phyloP scores from a whole-genome alignment of 495 filamentous ascomycete genomes.

The Tuber microsphaerosporum region DNA sequence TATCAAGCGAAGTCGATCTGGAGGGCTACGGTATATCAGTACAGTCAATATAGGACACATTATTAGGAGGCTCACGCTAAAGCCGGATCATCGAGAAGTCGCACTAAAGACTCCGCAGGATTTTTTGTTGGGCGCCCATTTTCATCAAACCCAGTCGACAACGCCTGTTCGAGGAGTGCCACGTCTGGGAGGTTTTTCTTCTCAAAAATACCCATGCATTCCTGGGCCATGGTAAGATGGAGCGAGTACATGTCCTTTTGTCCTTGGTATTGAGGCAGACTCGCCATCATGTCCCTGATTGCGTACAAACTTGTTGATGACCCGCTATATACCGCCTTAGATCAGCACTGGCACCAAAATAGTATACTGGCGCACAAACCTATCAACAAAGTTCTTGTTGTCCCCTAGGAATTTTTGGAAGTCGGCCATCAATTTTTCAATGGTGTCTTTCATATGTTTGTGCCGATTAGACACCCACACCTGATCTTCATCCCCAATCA shows the following conservation, averaged over 20 bases:
- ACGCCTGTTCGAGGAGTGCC: constrained; percentile 71
- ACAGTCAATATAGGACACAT: constrained; percentile 43
- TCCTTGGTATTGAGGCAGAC: constrained; percentile 85
- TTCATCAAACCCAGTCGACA: constrained; percentile 89
- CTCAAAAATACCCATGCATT: constrained; percentile 89
- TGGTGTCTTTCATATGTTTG: constrained; percentile 94
- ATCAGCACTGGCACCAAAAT: background rate
- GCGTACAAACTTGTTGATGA: constrained; percentile 71
- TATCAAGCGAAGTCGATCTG: constrained; percentile 77
- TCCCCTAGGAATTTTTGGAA: constrained; percentile 84
- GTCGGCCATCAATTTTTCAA: constrained; percentile 84
- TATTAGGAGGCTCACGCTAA: constrained; percentile 25
- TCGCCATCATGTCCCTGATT: constrained; percentile 94
- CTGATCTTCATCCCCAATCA: constrained; percentile 78
- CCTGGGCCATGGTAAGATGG: constrained; percentile 95
- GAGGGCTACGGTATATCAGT: constrained; percentile 41
- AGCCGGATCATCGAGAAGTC: constrained; percentile 66
- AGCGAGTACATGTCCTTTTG: constrained; percentile 92
- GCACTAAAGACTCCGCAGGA: constrained; percentile 73
- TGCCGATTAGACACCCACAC: constrained; percentile 93
- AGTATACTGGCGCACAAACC: constrained; percentile 43
- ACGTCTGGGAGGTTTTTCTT: constrained; percentile 75
- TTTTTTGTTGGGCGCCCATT: constrained; percentile 87
- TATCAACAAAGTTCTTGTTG: constrained; percentile 87
- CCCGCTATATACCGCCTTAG: constrained; percentile 45